Conservation (phyloP, 345 rosid genomes). For the Eucalyptus marginata region DNA sequence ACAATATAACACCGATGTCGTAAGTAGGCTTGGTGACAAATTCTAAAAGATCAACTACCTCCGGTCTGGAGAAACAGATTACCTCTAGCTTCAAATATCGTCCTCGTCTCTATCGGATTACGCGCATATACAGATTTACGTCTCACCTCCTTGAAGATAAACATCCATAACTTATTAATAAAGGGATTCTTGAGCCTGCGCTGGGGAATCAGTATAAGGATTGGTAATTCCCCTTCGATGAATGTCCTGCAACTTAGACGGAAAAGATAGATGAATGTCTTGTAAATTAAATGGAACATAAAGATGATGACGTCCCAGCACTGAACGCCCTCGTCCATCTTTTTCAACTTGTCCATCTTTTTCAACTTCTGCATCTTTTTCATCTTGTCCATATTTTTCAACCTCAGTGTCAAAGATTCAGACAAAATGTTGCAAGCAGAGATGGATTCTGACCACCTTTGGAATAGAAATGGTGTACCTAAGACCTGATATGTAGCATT, state of each 20-base stretch:
- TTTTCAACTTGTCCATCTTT: no score
- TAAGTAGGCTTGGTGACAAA: background rate
- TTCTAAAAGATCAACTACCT: fast-evolving
- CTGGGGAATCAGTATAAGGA: fast-evolving
- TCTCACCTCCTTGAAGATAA: no score
- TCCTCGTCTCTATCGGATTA: no score
- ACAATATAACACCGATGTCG: fast-evolving
- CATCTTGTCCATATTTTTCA: background rate
- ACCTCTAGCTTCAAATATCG: background rate
- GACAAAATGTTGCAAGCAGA: fast-evolving
- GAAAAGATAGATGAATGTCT: fast-evolving
- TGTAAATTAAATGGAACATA: fast-evolving
- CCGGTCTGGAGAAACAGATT: fast-evolving
- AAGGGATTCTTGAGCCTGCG: no score
- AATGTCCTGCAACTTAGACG: fast-evolving
- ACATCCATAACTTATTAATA: no score
- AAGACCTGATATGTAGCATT: fast-evolving
- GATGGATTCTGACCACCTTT: background rate
- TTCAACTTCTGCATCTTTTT: no score
- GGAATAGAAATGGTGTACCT: background rate
- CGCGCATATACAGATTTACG: no score
- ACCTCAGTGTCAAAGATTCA: fast-evolving
- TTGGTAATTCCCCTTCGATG: fast-evolving
- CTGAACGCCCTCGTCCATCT: background rate
- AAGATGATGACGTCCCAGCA: background rate